Evolutionary conservation across 2,329 filamentous ascomycete genomes (phyloP), one percentile per base, ranked within the genome.

Genomic region (Aspergillus candidus): DNA sequence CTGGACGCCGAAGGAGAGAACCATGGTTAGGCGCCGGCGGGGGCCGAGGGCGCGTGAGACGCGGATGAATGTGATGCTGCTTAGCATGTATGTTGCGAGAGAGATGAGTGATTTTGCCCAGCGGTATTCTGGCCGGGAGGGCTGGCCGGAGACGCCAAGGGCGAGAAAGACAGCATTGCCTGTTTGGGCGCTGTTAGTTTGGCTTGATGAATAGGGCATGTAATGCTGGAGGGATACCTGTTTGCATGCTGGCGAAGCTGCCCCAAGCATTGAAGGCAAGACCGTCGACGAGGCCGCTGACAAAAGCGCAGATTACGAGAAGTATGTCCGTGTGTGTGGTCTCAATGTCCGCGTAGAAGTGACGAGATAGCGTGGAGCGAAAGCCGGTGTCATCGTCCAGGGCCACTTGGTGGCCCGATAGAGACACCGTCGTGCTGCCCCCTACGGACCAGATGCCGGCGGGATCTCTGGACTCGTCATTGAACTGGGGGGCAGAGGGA

Each of bases 91-190:
- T 29, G 62, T 55, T 6, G 47, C 49, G 1, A 72, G 56, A n/a
- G 68, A 60, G 14, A 66, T 63, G 30, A 72, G 59, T 4, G 67
- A 68, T 49, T 71, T 71, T 48, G 66, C 63, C 62, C 68, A 72
- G 35, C 66, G 63, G 40, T 66, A 67, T 5, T 58, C 54, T 29
- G 68, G 67, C 31, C 62, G 61, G 27, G 56, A 50, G n/a, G 68
- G 69, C 47, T 70, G 67, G 8, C 65, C 61, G 5, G 66, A 66
- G n/a, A 54, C 58, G 35, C 69, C 69, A 4, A 72, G 59, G 11
- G 66, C 69, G 12, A 71, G 60, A 50, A 71, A 72, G 38, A 72
- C 57, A 6, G 66, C 66, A 50, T 72, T 72, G 31, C 69, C 69
- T 72, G 30, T 12, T 29, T 8, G 2, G 2, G 4, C 11, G 13